These are phyloP conservation scores for Suhomyces atakaporum DNA, from an alignment of 1,139 yeast genomes.

Conservation along the genomic window DNA sequence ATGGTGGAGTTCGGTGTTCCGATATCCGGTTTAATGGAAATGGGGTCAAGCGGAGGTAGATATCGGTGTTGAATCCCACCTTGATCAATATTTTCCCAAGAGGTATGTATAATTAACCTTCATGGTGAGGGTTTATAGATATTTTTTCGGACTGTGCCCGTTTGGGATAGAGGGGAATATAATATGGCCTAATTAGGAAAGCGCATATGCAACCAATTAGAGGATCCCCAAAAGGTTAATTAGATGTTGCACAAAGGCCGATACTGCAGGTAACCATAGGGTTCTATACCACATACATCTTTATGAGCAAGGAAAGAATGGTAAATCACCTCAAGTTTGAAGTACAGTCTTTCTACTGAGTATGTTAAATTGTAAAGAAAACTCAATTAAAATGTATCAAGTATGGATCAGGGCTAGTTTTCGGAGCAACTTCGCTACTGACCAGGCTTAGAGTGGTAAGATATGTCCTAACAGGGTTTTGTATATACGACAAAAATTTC, in stretches of 20 bases:
- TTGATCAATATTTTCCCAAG: not conserved
- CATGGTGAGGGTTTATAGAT: constrained; percentile 1
- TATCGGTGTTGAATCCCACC: constrained; percentile 1
- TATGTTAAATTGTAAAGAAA: no score
- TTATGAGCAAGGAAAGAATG: no score
- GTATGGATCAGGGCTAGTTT: no score
- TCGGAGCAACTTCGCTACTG: not conserved
- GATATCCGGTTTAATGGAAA: constrained; percentile 6
- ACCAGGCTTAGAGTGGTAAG: not conserved
- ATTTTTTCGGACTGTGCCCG: constrained; percentile 5
- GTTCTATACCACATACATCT: no score
- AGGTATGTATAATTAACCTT: no score
- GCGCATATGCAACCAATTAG: constrained; percentile 9
- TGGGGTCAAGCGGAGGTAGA: constrained; percentile 7
- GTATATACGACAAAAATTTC: no score
- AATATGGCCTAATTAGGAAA: constrained; percentile 7
- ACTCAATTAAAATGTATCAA: no score
- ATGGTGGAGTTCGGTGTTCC: not conserved
- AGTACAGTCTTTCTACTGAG: not conserved
- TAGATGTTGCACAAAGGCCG: not conserved
- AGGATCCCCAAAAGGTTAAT: not conserved
- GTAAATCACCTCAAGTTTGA: not conserved
- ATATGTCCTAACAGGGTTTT: not conserved
- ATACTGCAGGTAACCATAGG: no score
- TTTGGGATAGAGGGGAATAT: constrained; percentile 5